A percentile compares a stretch with the other conserved stretches of the same genome.
Evolutionary conservation across 2,329 filamentous ascomycete genomes (phyloP).

Genomic region (Coniochaeta ligniaria): DNA sequence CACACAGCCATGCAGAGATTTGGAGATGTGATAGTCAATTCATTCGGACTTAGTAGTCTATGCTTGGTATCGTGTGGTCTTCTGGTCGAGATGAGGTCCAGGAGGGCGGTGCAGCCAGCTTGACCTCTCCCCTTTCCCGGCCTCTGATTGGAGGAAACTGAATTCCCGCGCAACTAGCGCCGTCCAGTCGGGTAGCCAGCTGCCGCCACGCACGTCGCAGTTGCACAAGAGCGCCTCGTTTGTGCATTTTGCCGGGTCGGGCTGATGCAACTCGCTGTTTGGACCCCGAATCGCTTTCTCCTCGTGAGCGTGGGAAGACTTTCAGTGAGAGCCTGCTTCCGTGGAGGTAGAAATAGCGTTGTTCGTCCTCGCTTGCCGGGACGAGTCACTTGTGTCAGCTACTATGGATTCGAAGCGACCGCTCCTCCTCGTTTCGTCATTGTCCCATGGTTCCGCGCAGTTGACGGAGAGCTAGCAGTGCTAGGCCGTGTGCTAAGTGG

Average conservation of each 20-base stretch:
- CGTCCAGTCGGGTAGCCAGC: background rate
- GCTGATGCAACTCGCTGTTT: background rate
- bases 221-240: background rate
- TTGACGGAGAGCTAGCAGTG: background rate
- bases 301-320: too few relatives aligned
- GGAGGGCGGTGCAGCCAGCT: too few relatives aligned
- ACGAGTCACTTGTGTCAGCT: background rate
- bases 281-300: background rate
- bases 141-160: background rate
- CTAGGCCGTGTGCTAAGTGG: background rate
- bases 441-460: background rate
- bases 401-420: background rate
- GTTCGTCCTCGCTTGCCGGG: background rate
- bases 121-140: background rate
- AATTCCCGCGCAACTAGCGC: background rate
- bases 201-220: background rate
- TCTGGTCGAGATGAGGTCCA: too few relatives aligned
- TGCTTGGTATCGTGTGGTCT: too few relatives aligned
- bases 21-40: too few relatives aligned
- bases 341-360: background rate
- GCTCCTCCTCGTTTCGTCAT: background rate
- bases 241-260: background rate
- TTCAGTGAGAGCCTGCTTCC: background rate
- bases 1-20: too few relatives aligned
- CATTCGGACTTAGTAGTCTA: too few relatives aligned